These are phyloP conservation scores for Trichoderma arundinaceum DNA, from an alignment of 2,329 filamentous ascomycete genomes.

Conservation along the genomic window DNA sequence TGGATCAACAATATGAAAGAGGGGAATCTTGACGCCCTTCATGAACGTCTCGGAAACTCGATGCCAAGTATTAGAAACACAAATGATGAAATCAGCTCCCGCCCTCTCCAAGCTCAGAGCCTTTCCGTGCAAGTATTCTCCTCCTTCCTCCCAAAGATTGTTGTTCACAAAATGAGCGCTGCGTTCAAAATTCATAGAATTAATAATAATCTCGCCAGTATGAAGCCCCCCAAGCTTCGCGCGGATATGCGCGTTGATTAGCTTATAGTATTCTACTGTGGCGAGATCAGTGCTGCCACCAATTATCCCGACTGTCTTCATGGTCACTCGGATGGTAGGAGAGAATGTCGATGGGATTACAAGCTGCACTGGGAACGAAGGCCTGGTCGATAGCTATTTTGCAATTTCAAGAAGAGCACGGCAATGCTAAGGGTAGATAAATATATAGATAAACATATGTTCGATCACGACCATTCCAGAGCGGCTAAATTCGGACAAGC, in stretches of 20 bases:
- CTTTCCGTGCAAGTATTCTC: slow-evolving; percentile 31
- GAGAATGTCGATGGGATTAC: no score
- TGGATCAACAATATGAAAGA: slow-evolving; percentile 33
- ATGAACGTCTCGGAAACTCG: slow-evolving; percentile 36
- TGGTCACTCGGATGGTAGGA: neutral
- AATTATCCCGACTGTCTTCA: slow-evolving; percentile 35
- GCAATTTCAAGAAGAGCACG: neutral
- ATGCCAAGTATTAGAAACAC: slow-evolving; percentile 34
- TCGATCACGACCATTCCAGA: no score
- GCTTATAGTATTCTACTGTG: slow-evolving; percentile 34
- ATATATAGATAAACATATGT: neutral
- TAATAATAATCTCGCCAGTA: slow-evolving; percentile 35
- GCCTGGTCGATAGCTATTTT: no score
- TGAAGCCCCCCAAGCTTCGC: slow-evolving; percentile 32
- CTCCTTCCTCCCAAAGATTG: slow-evolving; percentile 33
- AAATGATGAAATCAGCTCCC: slow-evolving; percentile 34
- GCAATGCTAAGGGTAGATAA: neutral
- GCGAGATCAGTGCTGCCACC: slow-evolving; percentile 36
- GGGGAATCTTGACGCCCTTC: slow-evolving; percentile 33
- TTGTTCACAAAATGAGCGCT: slow-evolving; percentile 34
- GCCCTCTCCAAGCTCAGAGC: slow-evolving; percentile 32
- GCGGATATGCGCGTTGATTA: slow-evolving; percentile 32
- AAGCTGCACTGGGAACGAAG: neutral
- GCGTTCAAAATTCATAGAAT: slow-evolving; percentile 33
- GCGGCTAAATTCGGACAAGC: neutral